Evolutionary conservation across 2,329 filamentous ascomycete genomes (phyloP).

Genomic region (Colletotrichum lentis): DNA sequence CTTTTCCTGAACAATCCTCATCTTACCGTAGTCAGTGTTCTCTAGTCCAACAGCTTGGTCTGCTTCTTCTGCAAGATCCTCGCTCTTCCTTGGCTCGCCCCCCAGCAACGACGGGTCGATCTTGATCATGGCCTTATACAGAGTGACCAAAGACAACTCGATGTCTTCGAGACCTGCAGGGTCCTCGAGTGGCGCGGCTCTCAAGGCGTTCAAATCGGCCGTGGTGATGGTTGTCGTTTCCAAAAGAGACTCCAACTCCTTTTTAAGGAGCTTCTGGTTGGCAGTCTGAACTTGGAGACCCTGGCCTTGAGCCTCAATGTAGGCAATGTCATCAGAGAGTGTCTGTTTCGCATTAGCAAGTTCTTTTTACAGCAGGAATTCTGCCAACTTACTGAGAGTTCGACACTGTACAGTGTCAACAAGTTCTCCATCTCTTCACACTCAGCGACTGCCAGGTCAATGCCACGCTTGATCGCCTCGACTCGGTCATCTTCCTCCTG

Average conservation of each 20-base stretch:
- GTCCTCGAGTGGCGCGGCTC: conserved; percentile 76
- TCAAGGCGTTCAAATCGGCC: conserved; percentile 76
- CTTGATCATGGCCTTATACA: conserved; percentile 92
- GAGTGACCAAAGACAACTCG: conserved; percentile 76
- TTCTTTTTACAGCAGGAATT: neutral
- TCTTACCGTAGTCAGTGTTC: conserved; percentile 81
- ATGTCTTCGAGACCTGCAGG: conserved; percentile 76
- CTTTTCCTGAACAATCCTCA: conserved; percentile 95
- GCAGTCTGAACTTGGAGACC: conserved; percentile 96
- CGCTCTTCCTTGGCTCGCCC: conserved; percentile 57
- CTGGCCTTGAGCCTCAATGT: conserved; percentile 96
- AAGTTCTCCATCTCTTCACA: conserved; percentile 96
- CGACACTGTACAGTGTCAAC: conserved; percentile 91
- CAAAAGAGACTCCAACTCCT: conserved; percentile 87
- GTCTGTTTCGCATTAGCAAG: conserved; percentile 65
- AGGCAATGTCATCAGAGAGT: conserved; percentile 92
- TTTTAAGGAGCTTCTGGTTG: conserved; percentile 93
- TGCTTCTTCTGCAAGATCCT: conserved; percentile 56
- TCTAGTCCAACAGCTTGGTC: conserved; percentile 49
- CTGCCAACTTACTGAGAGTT: conserved; percentile 77
- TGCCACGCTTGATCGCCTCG: conserved; percentile 81
- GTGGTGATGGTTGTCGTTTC: conserved; percentile 89
- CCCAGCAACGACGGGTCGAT: conserved; percentile 83
- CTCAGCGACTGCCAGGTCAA: conserved; percentile 90
- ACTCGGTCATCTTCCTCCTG: conserved; percentile 91